Conservation (phyloP, 345 rosid genomes). For the Linum lewisii region DNA sequence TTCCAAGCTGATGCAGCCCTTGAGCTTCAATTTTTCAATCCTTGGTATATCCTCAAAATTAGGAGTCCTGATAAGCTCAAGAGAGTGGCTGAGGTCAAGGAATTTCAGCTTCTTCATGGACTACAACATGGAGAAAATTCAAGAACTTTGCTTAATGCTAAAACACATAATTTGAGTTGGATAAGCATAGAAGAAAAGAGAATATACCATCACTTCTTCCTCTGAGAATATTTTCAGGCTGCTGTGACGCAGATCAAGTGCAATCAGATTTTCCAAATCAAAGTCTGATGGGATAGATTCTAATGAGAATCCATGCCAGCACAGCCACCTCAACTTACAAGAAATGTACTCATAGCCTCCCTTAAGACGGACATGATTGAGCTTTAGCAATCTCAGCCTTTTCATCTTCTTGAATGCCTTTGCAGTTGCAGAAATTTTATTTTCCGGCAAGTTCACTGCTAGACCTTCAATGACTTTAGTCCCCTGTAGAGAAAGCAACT, state of each 20-base stretch:
- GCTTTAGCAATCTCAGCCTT: conserved; percentile 14
- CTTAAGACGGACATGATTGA: neutral
- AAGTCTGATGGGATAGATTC: conserved; percentile 4
- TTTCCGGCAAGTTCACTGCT: neutral
- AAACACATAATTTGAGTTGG: neutral
- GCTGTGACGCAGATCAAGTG: conserved; percentile 7
- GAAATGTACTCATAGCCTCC: conserved; percentile 5
- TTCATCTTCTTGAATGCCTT: conserved; percentile 14
- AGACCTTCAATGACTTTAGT: conserved; percentile 19
- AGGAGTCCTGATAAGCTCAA: conserved; percentile 6
- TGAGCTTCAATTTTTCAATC: conserved; percentile 10
- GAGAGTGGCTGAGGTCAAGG: conserved; percentile 12
- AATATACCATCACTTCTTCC: neutral
- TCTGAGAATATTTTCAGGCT: neutral
- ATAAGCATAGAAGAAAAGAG: neutral
- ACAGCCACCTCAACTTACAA: conserved; percentile 16
- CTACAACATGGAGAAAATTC: neutral
- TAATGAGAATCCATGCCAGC: conserved; percentile 5
- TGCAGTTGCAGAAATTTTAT: neutral
- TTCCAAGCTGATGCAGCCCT: conserved; percentile 10
- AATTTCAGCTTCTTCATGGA: conserved; percentile 12
- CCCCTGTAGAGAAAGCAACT: conserved; percentile 12
- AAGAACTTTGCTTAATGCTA: neutral
- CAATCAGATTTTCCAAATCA: conserved; percentile 4
- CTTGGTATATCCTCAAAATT: conserved; percentile 4